phyloP scores from a whole-genome alignment of 495 filamentous ascomycete genomes.

The Podospora pseudoanserina region DNA sequence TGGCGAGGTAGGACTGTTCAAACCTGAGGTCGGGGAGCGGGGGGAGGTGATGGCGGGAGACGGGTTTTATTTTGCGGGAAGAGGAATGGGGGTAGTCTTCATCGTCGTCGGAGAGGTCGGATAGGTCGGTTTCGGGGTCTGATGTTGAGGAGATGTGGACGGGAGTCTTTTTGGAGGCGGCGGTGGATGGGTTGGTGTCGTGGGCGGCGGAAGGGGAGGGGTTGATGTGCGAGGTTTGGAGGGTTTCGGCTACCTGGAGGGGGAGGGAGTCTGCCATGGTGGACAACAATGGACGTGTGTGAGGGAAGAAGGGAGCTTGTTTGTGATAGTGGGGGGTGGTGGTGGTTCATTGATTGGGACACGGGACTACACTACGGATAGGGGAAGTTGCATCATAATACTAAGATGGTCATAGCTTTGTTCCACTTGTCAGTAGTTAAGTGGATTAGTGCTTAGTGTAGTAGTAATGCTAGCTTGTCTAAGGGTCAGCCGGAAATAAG shows the following conservation, averaged over 20 bases:
- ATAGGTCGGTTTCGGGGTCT: conserved; percentile 29
- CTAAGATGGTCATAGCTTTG: neutral
- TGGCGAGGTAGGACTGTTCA: conserved; percentile 93
- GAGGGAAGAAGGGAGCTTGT: neutral
- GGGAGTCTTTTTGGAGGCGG: conserved; percentile 55
- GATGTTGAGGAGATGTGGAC: conserved; percentile 34
- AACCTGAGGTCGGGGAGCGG: conserved; percentile 92
- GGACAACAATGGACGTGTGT: neutral
- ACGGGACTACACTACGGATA: neutral
- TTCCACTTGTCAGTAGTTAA: neutral
- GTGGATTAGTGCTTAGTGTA: too few relatives aligned
- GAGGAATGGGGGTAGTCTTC: conserved; percentile 54
- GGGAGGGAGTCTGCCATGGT: conserved; percentile 43
- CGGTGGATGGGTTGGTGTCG: conserved; percentile 78
- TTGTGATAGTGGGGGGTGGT: neutral
- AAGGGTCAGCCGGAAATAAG: neutral
- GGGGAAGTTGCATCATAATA: neutral
- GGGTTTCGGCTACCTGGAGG: conserved; percentile 65
- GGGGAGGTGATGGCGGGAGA: conserved; percentile 56
- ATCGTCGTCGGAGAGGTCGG: conserved; percentile 28
- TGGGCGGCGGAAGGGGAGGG: conserved; percentile 61
- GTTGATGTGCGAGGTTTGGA: conserved; percentile 77
- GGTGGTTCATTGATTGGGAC: neutral
- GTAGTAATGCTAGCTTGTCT: neutral
- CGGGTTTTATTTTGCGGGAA: conserved; percentile 47